These are phyloP conservation scores for Gossypium sturtianum DNA, from an alignment of 345 rosid genomes.

Conservation along the genomic window DNA sequence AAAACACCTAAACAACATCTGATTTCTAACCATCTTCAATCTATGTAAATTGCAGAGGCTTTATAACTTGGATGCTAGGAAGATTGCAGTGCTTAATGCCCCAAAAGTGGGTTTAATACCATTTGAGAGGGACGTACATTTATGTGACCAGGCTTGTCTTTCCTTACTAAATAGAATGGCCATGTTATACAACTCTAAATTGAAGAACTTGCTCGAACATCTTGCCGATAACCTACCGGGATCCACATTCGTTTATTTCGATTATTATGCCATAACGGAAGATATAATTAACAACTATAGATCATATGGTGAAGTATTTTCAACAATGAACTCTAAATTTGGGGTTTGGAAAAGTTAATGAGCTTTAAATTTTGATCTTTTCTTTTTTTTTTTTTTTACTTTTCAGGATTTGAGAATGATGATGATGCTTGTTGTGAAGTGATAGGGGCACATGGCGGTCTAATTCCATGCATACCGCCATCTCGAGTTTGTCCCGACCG, in stretches of 20 bases:
- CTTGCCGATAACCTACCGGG: not conserved
- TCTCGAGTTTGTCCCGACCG: constrained; percentile 31
- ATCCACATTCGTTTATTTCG: not conserved
- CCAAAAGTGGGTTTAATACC: constrained; percentile 2
- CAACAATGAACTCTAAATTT: not conserved
- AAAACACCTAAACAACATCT: not conserved
- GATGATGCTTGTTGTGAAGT: constrained; percentile 38
- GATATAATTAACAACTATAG: constrained; percentile 1
- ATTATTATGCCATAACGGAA: not conserved
- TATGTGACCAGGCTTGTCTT: not conserved
- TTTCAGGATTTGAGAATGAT: constrained; percentile 28
- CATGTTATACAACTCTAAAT: constrained; percentile 5
- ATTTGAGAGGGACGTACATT: not conserved
- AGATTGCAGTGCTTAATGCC: not conserved
- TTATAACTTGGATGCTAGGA: constrained; percentile 20
- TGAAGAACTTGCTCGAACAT: constrained; percentile 8
- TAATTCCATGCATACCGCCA: constrained; percentile 16
- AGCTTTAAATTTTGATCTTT: not conserved
- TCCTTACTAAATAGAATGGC: not conserved
- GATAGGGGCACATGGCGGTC: constrained; percentile 14
- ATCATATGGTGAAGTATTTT: constrained; percentile 9
- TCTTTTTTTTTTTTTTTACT: too few species aligned
- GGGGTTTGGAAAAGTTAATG: not conserved
- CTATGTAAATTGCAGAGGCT: constrained; percentile 10
- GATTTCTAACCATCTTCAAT: not conserved